A percentile compares a stretch with the other conserved stretches of the same genome.
Evolutionary conservation across 78 protist species (phyloP).

Genomic region (Kipferlia bialata): DNA sequence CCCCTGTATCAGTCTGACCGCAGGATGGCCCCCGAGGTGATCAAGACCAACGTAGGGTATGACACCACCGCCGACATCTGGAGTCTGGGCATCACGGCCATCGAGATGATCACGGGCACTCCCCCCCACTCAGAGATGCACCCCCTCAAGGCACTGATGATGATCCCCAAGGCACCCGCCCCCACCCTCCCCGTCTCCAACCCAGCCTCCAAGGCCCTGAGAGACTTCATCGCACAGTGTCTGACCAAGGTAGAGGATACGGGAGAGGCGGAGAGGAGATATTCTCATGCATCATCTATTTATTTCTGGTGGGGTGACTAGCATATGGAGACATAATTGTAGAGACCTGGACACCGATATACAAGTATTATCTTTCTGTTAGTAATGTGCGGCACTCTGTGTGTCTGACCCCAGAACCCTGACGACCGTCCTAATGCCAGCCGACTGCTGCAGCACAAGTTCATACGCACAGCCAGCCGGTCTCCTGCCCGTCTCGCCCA

Average conservation of each 20-base stretch:
- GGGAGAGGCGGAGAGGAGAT: not conserved
- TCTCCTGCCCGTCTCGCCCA: slow-evolving; percentile 28
- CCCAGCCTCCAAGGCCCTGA: slow-evolving; percentile 16
- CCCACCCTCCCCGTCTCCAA: slow-evolving; percentile 62
- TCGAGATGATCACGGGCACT: slow-evolving; percentile 68
- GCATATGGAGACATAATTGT: no score
- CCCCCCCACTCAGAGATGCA: slow-evolving; percentile 83
- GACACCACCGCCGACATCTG: slow-evolving; percentile 87
- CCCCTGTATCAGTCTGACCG: no score
- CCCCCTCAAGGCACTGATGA: slow-evolving; percentile 77
- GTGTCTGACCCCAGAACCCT: no score
- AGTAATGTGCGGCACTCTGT: not conserved
- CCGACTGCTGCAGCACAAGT: slow-evolving; percentile 71
- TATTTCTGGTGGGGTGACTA: not conserved
- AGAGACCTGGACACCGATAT: no score
- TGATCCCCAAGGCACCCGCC: slow-evolving; percentile 70
- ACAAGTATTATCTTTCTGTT: no score
- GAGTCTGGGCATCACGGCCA: slow-evolving; percentile 72
- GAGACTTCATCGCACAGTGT: slow-evolving; percentile 69
- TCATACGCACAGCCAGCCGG: slow-evolving; percentile 51
- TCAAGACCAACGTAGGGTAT: slow-evolving; percentile 57
- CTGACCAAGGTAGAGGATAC: slow-evolving; percentile 69
- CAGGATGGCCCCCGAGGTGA: slow-evolving; percentile 50
- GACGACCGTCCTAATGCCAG: slow-evolving; percentile 64
- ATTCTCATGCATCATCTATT: not conserved